These are phyloP conservation scores for Hygrophoropsis aurantiaca DNA, from an alignment of 768 basidiomycete genomes.

Conservation along the genomic window DNA sequence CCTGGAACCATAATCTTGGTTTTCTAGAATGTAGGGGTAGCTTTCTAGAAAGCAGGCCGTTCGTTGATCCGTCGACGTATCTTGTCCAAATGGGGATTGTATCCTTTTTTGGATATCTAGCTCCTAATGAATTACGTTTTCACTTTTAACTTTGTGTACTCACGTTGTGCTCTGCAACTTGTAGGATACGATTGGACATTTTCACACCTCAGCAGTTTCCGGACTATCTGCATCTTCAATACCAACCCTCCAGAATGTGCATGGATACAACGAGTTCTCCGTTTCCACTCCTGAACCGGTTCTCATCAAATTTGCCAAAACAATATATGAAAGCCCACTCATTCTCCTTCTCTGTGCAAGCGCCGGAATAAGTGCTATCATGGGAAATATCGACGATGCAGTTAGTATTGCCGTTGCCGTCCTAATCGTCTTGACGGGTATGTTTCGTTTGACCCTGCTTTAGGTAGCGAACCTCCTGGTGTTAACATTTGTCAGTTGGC, in stretches of 20 bases:
- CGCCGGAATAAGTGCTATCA: constrained; percentile 82
- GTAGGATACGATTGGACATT: constrained; percentile 74
- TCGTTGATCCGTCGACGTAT: constrained; percentile 1
- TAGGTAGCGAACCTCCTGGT: constrained; percentile 1
- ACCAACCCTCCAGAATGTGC: constrained; percentile 56
- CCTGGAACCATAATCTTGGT: not conserved
- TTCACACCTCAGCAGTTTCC: constrained; percentile 57
- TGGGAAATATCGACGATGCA: constrained; percentile 97
- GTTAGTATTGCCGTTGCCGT: constrained; percentile 91
- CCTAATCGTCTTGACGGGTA: constrained; percentile 89
- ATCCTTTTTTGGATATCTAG: constrained; percentile 1
- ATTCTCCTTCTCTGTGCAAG: constrained; percentile 90
- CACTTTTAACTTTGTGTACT: constrained; percentile 5
- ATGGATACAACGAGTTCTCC: constrained; percentile 95
- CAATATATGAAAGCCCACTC: constrained; percentile 92
- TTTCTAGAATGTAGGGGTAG: constrained; percentile 12
- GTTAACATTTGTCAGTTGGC: constrained; percentile 53
- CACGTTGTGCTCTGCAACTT: constrained; percentile 3
- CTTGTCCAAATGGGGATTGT: not conserved
- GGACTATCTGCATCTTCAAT: constrained; percentile 70
- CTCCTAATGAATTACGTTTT: constrained; percentile 4
- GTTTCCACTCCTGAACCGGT: constrained; percentile 80
- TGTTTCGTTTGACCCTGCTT: not conserved
- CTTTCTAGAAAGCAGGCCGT: not conserved
- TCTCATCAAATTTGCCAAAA: constrained; percentile 87